Evolutionary conservation across 345 rosid genomes (phyloP).

Genomic region (Bruguiera parviflora): DNA sequence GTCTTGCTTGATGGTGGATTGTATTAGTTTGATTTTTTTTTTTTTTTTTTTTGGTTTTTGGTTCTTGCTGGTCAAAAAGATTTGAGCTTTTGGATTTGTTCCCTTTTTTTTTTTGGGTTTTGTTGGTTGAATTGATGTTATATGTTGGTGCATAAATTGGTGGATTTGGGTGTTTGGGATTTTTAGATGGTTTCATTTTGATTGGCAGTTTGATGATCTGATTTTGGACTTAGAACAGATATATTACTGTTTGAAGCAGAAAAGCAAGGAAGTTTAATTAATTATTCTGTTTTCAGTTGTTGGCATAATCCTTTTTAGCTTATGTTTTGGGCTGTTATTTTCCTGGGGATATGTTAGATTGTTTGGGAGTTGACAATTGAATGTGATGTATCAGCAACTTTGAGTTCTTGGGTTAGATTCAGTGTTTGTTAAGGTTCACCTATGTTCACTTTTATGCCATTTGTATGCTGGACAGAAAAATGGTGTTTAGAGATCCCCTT

Average conservation of each 20-base stretch:
- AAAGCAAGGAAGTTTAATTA: too few species aligned
- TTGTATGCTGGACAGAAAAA: not conserved
- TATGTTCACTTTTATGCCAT: too few species aligned
- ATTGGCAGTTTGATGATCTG: too few species aligned
- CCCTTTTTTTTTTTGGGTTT: not conserved
- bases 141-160: not conserved
- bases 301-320: too few species aligned
- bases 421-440: too few species aligned
- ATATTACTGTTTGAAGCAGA: not conserved
- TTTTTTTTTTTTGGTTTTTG: not conserved
- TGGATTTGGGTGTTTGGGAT: constrained; percentile 1
- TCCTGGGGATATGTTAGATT: too few species aligned
- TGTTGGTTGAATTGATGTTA: constrained; percentile 1
- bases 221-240: not conserved
- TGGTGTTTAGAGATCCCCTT: constrained; percentile 40
- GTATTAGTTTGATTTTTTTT: not conserved
- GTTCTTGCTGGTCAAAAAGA: too few species aligned
- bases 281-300: not conserved
- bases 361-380: too few species aligned
- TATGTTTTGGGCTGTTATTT: too few species aligned
- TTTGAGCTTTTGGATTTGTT: not conserved
- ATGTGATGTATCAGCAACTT: too few species aligned
- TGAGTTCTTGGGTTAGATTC: too few species aligned
- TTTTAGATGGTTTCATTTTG: not conserved
- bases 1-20: too few species aligned